Evolutionary conservation across 1,139 yeast species (phyloP).

Genomic region (Saccharomycopsis hybrid): DNA sequence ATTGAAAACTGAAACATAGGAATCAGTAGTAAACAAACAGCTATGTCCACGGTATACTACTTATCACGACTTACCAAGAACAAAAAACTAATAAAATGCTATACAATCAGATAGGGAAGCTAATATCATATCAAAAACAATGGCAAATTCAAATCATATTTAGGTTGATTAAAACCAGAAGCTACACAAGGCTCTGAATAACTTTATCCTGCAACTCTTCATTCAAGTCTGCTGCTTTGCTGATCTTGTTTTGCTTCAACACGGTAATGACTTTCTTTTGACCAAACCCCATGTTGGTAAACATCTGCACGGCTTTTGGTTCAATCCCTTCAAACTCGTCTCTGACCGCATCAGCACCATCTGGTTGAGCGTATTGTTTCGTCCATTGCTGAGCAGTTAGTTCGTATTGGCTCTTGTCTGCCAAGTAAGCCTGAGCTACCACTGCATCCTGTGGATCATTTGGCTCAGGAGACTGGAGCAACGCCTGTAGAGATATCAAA

Average conservation of each 20-base stretch:
- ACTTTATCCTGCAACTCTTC: conserved; percentile 12
- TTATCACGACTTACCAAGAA: too few species aligned
- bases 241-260: conserved; percentile 68
- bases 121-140: too few species aligned
- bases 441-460: conserved; percentile 97
- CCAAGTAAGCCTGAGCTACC: conserved; percentile 79
- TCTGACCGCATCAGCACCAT: conserved; percentile 15
- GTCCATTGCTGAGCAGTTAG: conserved; percentile 91
- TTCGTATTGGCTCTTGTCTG: conserved; percentile 66
- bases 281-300: conserved; percentile 86
- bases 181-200: too few species aligned
- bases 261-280: conserved; percentile 66
- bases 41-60: too few species aligned
- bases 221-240: conserved; percentile 25
- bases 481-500: conserved; percentile 81
- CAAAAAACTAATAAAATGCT: too few species aligned
- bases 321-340: conserved; percentile 52
- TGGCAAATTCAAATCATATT: too few species aligned
- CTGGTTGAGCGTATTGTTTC: conserved; percentile 57
- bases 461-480: conserved; percentile 93
- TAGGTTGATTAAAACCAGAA: too few species aligned
- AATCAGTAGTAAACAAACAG: too few species aligned
- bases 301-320: conserved; percentile 57
- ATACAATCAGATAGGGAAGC: too few species aligned
- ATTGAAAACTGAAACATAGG: too few species aligned